Percentiles rank a stretch among this genome's conserved stretches.
These are phyloP conservation scores for Penicillium nordicum DNA, from an alignment of 2,329 filamentous ascomycete genomes.

Conservation along the genomic window DNA sequence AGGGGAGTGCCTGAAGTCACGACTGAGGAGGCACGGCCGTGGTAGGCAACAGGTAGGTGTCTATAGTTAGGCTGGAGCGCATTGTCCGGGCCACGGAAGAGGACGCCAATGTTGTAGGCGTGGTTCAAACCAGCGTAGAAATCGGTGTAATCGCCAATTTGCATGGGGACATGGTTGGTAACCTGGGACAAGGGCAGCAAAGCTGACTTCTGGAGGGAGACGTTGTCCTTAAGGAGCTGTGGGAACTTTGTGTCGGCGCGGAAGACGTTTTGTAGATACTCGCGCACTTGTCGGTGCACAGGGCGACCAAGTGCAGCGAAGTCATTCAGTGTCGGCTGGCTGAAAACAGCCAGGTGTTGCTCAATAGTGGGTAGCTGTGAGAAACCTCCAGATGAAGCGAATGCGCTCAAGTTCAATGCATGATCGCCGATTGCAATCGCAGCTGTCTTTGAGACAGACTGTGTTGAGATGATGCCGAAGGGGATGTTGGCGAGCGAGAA, in stretches of 20 bases:
- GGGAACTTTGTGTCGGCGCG: conserved; percentile 57
- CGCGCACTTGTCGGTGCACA: conserved; percentile 65
- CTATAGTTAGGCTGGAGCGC: conserved; percentile 79
- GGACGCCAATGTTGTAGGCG: conserved; percentile 66
- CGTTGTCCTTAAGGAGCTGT: conserved; percentile 62
- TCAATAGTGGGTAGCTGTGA: conserved; percentile 55
- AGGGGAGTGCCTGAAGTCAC: conserved; percentile 72
- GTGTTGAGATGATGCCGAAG: conserved; percentile 71
- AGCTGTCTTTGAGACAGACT: conserved; percentile 56
- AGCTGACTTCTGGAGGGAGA: conserved; percentile 53
- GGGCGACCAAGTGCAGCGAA: conserved; percentile 70
- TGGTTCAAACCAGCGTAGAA: conserved; percentile 81
- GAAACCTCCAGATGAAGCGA: conserved; percentile 60
- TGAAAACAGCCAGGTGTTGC: conserved; percentile 60
- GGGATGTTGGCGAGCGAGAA: conserved; percentile 80
- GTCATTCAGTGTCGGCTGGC: conserved; percentile 63
- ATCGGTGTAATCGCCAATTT: conserved; percentile 79
- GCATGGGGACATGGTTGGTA: conserved; percentile 68
- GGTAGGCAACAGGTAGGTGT: conserved; percentile 77
- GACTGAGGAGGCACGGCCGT: conserved; percentile 72
- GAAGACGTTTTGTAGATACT: conserved; percentile 66
- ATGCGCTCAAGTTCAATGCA: conserved; percentile 65
- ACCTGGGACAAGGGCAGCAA: conserved; percentile 60
- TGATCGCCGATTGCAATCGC: conserved; percentile 71
- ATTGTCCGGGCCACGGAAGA: conserved; percentile 70